Base-by-base conservation (phyloP, 2,329 filamentous ascomycete genomes). In the Diaporthe citrichinensis region DNA sequence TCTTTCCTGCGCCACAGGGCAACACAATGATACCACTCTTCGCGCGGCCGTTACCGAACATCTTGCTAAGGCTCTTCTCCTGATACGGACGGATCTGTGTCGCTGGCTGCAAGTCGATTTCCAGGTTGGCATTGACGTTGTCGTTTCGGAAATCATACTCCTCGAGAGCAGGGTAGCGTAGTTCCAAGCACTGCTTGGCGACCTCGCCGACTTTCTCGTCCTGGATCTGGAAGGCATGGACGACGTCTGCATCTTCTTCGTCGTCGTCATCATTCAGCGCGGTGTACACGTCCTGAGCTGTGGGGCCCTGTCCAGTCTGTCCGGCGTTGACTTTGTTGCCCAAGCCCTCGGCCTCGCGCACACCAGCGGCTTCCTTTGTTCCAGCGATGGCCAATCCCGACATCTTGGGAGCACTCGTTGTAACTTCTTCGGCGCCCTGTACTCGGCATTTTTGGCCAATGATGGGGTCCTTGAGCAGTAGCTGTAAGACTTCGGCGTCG, bases 131-230 rank as follows among this genome's bases (percentile, higher is more conserved):
- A 81, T 98, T 99, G 79, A 92, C 90, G 76, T 94, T 91, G 82
- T 99, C 97, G 79, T 97, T 96, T 75, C 95, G 91, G 84, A 98
- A 99, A 83, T 99, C 97, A 84, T 99, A 99, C 84, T 99, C 97
- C 83, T 98, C 96, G 12, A 98, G 90, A 12, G 98, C 93, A 4
- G 97, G 97, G 77, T 95, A 94, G 36, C 93, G 94, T 69, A 99
- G 92, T 61, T 94, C 93, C 71, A 98, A 90, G 81, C 97, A 98
- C 76, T 95, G 93, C 84, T 97, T 95, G 81, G 97, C 95, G 1
- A 98, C 96, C 3, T 90, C 90, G 84, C 98, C 95, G 57, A 98
- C 95, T 59, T 92, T 92, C 77, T 92, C 91, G 79, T 96, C 94
- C 2, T 91, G 91, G 76, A 99, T 97, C 81, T 98, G 94, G 81